Evolutionary conservation across 805 yeast genomes (phyloP), one percentile per base, ranked within the genome.

Genomic region (Barnettozyma pratensis): DNA sequence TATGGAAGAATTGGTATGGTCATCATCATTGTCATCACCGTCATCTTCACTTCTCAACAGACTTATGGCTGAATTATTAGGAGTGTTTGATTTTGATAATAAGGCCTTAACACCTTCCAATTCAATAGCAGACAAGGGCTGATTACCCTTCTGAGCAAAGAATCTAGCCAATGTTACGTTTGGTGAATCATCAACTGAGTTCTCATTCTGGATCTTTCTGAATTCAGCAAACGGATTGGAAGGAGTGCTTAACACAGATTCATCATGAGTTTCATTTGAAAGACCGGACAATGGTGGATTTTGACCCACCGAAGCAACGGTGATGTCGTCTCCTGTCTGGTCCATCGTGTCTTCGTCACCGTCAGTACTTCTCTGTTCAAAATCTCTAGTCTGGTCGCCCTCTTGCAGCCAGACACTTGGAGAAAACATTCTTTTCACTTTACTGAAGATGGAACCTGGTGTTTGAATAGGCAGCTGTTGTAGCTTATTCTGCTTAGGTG

Each of bases 81-180:
- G 39, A 9, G 47, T 19, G 14, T 28, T 36, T 4, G 37, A 9
- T 7, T 40, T 42, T 19, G 69, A 68, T 50, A 77, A 70, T 14
- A 87, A 65, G 6, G 90, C 77, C 52, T 83, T 62, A 1, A 87
- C 92, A n/a, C 95, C 95, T 64, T 85, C 92, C 58, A 82, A 76
- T 62, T 88, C 96, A 39, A 87, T 72, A 27, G 83, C 88, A 11
- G 82, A 72, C 52, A 88, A 70, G 5, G 92, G 89, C n/a, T 67
- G 67, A 48, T 81, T 77, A n/a, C 96, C 96, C 62, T 86, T 87
- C 40, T 68, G 70, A n/a, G 73, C 72, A 64, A 87, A 87, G 61
- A 88, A 87, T 30, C 74, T 78, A 10, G 89, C 83, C 42, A 87
- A 66, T 32, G 77, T 74, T 31, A 77, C 80, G 66, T 83, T 85